These are phyloP conservation scores for Radiomyces spectabilis DNA, from an alignment of 192 early-diverging fungal species.

Conservation along the genomic window DNA sequence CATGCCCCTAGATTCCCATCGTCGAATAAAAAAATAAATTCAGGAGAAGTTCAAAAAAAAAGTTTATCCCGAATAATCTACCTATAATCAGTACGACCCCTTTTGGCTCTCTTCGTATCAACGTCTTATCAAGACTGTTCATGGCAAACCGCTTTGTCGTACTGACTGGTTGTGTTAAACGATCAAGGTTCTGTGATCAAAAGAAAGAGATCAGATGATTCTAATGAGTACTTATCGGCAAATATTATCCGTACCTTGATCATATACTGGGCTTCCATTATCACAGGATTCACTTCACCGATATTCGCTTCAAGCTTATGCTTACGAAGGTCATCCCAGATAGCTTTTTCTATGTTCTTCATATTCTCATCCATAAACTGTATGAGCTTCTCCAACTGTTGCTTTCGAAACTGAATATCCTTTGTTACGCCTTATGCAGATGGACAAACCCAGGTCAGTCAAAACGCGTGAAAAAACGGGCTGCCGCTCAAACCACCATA, in stretches of 20 bases:
- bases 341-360: slow-evolving; percentile 1
- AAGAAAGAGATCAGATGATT: slow-evolving; percentile 1
- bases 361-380: slow-evolving; percentile 12
- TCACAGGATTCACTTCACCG: slow-evolving; percentile 9
- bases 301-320: slow-evolving; percentile 11
- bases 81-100: slow-evolving; percentile 69
- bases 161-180: slow-evolving; percentile 33
- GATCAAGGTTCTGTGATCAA: slow-evolving; percentile 39
- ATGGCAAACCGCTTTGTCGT: slow-evolving; percentile 22
- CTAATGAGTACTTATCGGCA: too few species aligned
- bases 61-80: too few species aligned
- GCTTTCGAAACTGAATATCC: slow-evolving; percentile 18
- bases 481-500: too few species aligned
- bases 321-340: slow-evolving; percentile 20
- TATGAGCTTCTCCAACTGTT: slow-evolving; percentile 15
- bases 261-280: slow-evolving; percentile 22
- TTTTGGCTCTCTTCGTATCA: slow-evolving; percentile 63
- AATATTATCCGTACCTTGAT: slow-evolving; percentile 11
- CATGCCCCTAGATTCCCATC: slow-evolving; percentile 40
- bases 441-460: too few species aligned
- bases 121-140: slow-evolving; percentile 34
- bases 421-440: slow-evolving; percentile 2
- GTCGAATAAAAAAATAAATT: slow-evolving; percentile 49
- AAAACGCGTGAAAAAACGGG: too few species aligned
- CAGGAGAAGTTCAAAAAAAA: slow-evolving; percentile 7